Percentiles rank a stretch among this genome's conserved stretches.
Evolutionary conservation across 345 rosid genomes (phyloP).

Genomic region (Acer saccharum): DNA sequence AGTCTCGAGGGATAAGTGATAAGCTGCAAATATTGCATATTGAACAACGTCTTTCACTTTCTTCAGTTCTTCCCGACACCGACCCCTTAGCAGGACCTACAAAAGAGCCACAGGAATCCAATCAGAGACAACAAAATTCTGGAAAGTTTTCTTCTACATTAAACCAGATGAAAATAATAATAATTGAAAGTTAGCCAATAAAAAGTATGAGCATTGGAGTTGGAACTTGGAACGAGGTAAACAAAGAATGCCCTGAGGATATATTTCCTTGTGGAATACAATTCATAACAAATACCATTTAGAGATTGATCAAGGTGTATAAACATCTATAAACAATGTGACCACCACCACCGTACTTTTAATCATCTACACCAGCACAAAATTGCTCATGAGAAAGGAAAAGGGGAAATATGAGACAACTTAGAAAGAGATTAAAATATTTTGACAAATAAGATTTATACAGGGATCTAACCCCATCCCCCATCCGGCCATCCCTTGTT

Average conservation of each 20-base stretch:
- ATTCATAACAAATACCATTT: background rate
- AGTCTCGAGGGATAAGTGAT: constrained; percentile 91
- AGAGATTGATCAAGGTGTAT: background rate
- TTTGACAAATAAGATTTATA: too few relatives aligned
- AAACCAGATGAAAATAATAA: background rate
- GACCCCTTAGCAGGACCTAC: constrained; percentile 82
- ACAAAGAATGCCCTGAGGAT: background rate
- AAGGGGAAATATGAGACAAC: too few relatives aligned
- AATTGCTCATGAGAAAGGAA: too few relatives aligned
- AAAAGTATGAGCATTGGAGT: background rate
- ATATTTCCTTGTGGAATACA: background rate
- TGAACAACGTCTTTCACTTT: constrained; percentile 90
- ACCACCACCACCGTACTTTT: background rate
- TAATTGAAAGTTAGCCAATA: background rate
- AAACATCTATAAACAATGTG: background rate
- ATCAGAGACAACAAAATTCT: constrained; percentile 23
- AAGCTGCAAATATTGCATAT: constrained; percentile 95
- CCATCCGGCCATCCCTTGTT: background rate
- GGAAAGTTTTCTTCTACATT: background rate
- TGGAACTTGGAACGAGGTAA: background rate
- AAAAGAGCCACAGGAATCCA: constrained; percentile 25
- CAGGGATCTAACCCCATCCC: background rate
- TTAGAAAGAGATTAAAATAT: too few relatives aligned
- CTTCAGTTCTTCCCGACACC: constrained; percentile 80
- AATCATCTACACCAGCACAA: background rate